Evolutionary conservation across 768 basidiomycete species (phyloP), one percentile per base, ranked within the genome.

Genomic region (Mycena crocata): DNA sequence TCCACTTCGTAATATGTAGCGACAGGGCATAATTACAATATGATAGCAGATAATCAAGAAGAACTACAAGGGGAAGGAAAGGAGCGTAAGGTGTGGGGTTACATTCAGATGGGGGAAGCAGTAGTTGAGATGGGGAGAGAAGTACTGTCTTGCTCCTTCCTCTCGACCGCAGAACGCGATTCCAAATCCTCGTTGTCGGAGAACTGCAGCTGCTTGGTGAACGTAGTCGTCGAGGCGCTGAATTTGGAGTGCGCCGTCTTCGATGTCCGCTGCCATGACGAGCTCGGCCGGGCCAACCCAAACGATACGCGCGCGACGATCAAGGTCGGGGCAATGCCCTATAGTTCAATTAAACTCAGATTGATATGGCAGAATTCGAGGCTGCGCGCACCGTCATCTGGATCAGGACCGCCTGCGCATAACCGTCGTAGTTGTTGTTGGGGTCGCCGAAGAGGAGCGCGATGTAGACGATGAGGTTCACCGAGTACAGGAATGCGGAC

Each of bases 281-380:
- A 6, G 26, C 51, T 52, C 8, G 51, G 51, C 34, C 51, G 51
- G 34, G 51, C 35, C 35, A 52, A 35, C 34, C 51, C 51, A 24
- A 52, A 52, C 34, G 51, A 52, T 32, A 52, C 51, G 26, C 51
- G 51, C n/a, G 51, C 51, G 32, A 52, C 34, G 37, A 52, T 52
- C 35, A 52, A 52, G 8, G 51, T 52, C 17, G 51, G 51, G 35
- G 51, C 51, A 26, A 52, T 52, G 35, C 51, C 51, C 51, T 52
- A 24, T 8, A 52, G 51, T n/a, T n/a, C 35, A 7, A 12, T 52
- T 52, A 52, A 23, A 13, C 8, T 52, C 35, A 8, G 51, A 5
- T 4, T 3, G 26, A 23, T n/a, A n/a, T n/a, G n/a, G 34, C 5
- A 52, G 23, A 31, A 23, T 37, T 35, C 24, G n/a, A 52, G 21